Evolutionary conservation across 176 grass and related monocot species (phyloP), one percentile per base, ranked within the genome.

Genomic region (Oryza punctata): DNA sequence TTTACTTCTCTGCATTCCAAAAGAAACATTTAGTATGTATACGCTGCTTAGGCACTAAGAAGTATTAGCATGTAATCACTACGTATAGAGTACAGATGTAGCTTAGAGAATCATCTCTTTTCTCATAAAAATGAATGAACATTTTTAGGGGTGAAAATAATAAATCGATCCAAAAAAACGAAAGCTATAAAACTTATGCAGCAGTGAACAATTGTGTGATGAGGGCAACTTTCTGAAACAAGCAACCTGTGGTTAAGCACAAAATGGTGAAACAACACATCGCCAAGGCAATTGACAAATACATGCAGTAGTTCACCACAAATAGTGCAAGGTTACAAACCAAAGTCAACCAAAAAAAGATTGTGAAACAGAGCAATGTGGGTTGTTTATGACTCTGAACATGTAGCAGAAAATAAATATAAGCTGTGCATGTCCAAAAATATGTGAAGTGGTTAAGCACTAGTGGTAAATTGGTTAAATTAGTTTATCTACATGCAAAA

Each of bases 1-100:
- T 52, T 84, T 90, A 79, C 46, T 90, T 80, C 92, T 93, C 95
- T 98, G 93, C 79, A 89, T 30, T 37, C 65, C 1, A 65, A 61
- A 84, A 40, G 32, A 52, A 84, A 50, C 21, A 23, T 71, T 80
- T 38, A 90, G 25, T 68, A 47, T 44, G 2, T 65, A 64, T 28
- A 65, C 52, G 21, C 24, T n/a, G 8, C 3, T 70, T 63, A 15
- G 37, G 28, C 19, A 28, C 40, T 35, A 78, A 1, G 49, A 16
- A 47, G 18, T 54, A 57, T 57, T 66, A 72, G 19, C 25, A 88
- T 41, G 4, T 63, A 72, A 72, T 3, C 29, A 30, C 29, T 15
- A 67, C 4, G 10, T 41, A 12, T 70, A 70, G 5, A 64, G 52
- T 80, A 70, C 33, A 30, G 12, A 81, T 80, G 9, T 38, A 45